Base-by-base conservation (phyloP, 78 protist species). In the Protostelium mycophagum region DNA sequence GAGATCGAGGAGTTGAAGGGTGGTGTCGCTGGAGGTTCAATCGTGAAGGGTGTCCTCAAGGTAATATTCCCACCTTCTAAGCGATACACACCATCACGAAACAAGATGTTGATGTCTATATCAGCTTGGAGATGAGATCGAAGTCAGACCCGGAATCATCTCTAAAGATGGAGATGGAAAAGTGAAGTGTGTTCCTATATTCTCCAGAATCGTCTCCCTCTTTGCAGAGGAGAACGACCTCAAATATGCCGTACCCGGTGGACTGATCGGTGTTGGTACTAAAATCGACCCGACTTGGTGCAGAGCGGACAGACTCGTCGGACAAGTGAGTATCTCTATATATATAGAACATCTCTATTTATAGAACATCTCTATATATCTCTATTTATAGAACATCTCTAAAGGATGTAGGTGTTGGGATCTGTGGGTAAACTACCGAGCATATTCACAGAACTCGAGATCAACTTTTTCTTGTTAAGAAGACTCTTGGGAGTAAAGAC, bases 21-120 rank as follows among this genome's bases (percentile, higher is more conserved):
- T 28, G 99, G 99, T 38, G 99, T 99, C 1, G 99, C 99, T 29
- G 99, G 99, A 28, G 99, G 99, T 36, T 94, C 98, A 16, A 97
- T 99, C 88, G 94, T 99, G 37, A 93, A 89, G 73, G 99, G 99
- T 31, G 99, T 99, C 38, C 95, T 99, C 83, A 86, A 36, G 87
- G 73, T 89, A 85, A 83, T 10, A 10, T 25, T 34, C 91, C 35
- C 36, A 85, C 88, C 29, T 89, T 34, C 85, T n/a, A 36, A 86
- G 88, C 35, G 29, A 1, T 38, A n/a, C n/a, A n/a, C n/a, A n/a
- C n/a, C n/a, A n/a, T n/a, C n/a, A n/a, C 23, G 38, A 1, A 28
- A 87, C 88, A 29, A 36, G 9, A 83, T 85, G 51, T 85, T 37
- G 35, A 35, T n/a, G n/a, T n/a, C n/a, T n/a, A n/a, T n/a, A n/a